A percentile compares a stretch with the other conserved stretches of the same genome.
These are phyloP conservation scores for Rhododendron molle DNA, from an alignment of 148 eudicot genomes.

Conservation along the genomic window DNA sequence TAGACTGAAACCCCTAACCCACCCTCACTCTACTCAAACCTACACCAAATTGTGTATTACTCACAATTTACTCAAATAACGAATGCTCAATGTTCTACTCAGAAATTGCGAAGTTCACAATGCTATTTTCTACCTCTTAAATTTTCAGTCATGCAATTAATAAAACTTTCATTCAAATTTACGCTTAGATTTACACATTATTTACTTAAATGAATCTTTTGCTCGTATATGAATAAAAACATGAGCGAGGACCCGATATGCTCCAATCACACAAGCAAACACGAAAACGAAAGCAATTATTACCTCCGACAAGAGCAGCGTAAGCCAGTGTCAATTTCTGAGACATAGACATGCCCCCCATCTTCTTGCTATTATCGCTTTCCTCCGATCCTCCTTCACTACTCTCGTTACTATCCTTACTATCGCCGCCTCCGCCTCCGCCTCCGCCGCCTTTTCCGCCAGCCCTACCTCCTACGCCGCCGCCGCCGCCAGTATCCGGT, in stretches of 20 bases:
- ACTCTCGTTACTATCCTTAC: conserved; percentile 19
- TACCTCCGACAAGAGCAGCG: conserved; percentile 70
- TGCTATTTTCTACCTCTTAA: not conserved
- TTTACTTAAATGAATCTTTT: not conserved
- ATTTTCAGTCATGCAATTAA: not conserved
- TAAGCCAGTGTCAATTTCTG: conserved; percentile 84
- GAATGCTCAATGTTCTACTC: not conserved
- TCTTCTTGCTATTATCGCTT: conserved; percentile 30
- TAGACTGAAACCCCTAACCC: too few species aligned
- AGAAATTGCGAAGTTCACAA: not conserved
- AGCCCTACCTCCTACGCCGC: conserved; percentile 31
- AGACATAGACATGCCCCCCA: conserved; percentile 67
- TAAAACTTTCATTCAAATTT: not conserved
- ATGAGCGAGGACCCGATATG: not conserved
- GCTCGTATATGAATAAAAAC: not conserved
- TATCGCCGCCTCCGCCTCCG: conserved; percentile 30
- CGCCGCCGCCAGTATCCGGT: conserved; percentile 48
- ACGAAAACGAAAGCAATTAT: not conserved
- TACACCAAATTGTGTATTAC: not conserved
- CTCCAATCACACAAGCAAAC: not conserved
- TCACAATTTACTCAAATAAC: not conserved
- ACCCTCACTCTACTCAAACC: not conserved
- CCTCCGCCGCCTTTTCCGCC: conserved; percentile 34
- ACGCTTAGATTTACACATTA: not conserved
- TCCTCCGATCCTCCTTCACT: conserved; percentile 37